A percentile compares a stretch with the other conserved stretches of the same genome.
Evolutionary conservation across 108 stramenopile genomes (phyloP).

Genomic region (Fragilariopsis cylindrus): DNA sequence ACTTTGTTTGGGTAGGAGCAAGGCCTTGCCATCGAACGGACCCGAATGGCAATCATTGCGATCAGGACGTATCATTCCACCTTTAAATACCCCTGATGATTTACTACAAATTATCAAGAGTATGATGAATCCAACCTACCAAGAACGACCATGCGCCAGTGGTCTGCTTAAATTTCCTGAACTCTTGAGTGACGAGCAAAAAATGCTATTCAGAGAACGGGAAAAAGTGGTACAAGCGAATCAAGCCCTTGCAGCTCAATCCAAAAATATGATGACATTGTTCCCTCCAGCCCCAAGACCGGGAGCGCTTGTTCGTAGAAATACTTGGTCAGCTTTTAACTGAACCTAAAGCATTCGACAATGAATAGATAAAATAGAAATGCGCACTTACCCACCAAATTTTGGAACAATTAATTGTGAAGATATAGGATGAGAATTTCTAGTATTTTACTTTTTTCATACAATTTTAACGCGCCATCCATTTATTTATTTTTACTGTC

Average conservation of each 20-base stretch:
- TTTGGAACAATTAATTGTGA: too few relatives aligned
- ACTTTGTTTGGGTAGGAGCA: conserved; percentile 65
- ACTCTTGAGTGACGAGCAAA: conserved; percentile 88
- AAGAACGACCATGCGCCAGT: conserved; percentile 67
- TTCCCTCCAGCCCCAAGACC: conserved; percentile 20
- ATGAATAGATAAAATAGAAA: too few relatives aligned
- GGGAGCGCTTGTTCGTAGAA: conserved; percentile 32
- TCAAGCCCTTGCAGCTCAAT: conserved; percentile 52
- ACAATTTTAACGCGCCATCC: not conserved
- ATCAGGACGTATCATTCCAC: conserved; percentile 58
- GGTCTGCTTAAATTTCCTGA: conserved; percentile 71
- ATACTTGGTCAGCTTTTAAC: conserved; percentile 40
- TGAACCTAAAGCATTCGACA: not conserved
- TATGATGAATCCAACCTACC: conserved; percentile 82
- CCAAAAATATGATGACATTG: conserved; percentile 27
- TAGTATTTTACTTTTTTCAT: too few relatives aligned
- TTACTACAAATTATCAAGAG: conserved; percentile 63
- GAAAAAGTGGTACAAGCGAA: conserved; percentile 77
- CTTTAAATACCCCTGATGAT: conserved; percentile 64
- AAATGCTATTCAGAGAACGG: conserved; percentile 71
- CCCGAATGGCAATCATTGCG: conserved; percentile 92
- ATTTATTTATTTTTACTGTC: not conserved
- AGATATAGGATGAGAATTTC: too few relatives aligned
- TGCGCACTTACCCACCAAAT: too few relatives aligned
- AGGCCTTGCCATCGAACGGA: conserved; percentile 78